Conservation (phyloP, 768 basidiomycete species). For the Termitomyces sp. region DNA sequence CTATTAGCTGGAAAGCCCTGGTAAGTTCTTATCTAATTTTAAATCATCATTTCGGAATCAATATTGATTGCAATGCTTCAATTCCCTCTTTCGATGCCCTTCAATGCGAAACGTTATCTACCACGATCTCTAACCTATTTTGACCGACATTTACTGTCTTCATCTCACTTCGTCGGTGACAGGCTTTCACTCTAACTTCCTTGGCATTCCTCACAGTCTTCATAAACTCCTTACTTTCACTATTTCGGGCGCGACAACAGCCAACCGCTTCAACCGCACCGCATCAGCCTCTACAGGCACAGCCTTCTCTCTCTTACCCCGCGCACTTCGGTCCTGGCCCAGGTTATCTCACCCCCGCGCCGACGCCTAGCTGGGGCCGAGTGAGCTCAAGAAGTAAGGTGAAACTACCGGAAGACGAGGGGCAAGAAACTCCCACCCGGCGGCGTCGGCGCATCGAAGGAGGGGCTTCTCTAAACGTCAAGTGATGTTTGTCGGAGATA, state of each 20-base stretch:
- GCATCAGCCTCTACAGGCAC: constrained; percentile 21
- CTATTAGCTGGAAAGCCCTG: constrained; percentile 96
- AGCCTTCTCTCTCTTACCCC: constrained; percentile 34
- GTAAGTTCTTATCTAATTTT: constrained; percentile 39
- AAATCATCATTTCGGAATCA: neutral
- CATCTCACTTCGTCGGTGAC: neutral
- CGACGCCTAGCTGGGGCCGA: constrained; percentile 42
- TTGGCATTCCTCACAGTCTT: constrained; percentile 74
- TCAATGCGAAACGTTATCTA: neutral
- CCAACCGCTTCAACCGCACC: constrained; percentile 30
- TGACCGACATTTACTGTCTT: neutral
- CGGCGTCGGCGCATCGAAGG: constrained; percentile 49
- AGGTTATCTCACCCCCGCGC: constrained; percentile 45
- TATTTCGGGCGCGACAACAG: constrained; percentile 67
- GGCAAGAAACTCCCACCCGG: constrained; percentile 40
- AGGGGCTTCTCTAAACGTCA: constrained; percentile 50
- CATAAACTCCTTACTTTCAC: constrained; percentile 73
- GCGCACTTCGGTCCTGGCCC: constrained; percentile 34
- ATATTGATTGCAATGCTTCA: constrained; percentile 11
- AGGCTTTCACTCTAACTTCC: constrained; percentile 75
- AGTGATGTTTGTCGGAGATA: constrained; percentile 21
- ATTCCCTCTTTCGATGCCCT: neutral
- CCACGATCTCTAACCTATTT: neutral
- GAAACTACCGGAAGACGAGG: constrained; percentile 28
- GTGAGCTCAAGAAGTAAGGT: constrained; percentile 33